A percentile compares a stretch with the other conserved stretches of the same genome.
Conservation (phyloP, 495 filamentous ascomycete genomes). For the Penicillium nucicola region DNA sequence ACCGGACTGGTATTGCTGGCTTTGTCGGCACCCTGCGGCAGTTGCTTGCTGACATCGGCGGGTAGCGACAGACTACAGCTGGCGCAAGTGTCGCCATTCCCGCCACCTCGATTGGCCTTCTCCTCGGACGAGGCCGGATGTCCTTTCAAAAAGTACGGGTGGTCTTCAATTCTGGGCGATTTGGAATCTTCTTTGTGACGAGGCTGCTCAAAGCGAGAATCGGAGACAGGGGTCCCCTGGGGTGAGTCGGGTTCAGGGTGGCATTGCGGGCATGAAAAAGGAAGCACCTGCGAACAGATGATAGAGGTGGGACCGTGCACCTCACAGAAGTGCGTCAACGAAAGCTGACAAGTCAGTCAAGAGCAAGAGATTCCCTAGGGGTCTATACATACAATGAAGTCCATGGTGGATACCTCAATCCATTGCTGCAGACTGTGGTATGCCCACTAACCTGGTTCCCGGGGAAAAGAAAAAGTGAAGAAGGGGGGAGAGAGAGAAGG, state of each 20-base stretch:
- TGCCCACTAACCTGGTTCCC: slow-evolving; percentile 21
- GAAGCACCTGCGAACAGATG: slow-evolving; percentile 87
- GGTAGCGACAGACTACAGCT: slow-evolving; percentile 58
- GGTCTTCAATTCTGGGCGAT: slow-evolving; percentile 42
- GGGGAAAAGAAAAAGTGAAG: slow-evolving; percentile 3
- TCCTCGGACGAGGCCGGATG: slow-evolving; percentile 33
- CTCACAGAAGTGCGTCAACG: slow-evolving; percentile 95
- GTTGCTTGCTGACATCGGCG: slow-evolving; percentile 49
- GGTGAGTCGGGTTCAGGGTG: slow-evolving; percentile 40
- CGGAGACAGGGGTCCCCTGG: slow-evolving; percentile 31
- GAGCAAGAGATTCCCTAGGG: slow-evolving; percentile 1
- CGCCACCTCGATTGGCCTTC: slow-evolving; percentile 30
- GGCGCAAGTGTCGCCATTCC: slow-evolving; percentile 51
- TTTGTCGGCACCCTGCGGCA: slow-evolving; percentile 52
- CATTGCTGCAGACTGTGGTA: slow-evolving; percentile 30
- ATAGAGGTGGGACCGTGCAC: slow-evolving; percentile 92
- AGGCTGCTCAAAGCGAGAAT: slow-evolving; percentile 16
- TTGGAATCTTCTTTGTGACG: slow-evolving; percentile 9
- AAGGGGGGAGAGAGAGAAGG: slow-evolving; percentile 1
- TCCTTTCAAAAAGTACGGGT: slow-evolving; percentile 40
- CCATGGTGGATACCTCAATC: slow-evolving; percentile 38
- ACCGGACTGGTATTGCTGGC: slow-evolving; percentile 55
- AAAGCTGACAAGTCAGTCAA: slow-evolving; percentile 56
- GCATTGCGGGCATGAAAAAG: slow-evolving; percentile 75
- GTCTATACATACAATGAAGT: slow-evolving; percentile 50